phyloP scores from a whole-genome alignment of 2,329 filamentous ascomycete genomes.

The Huntiella savannae region DNA sequence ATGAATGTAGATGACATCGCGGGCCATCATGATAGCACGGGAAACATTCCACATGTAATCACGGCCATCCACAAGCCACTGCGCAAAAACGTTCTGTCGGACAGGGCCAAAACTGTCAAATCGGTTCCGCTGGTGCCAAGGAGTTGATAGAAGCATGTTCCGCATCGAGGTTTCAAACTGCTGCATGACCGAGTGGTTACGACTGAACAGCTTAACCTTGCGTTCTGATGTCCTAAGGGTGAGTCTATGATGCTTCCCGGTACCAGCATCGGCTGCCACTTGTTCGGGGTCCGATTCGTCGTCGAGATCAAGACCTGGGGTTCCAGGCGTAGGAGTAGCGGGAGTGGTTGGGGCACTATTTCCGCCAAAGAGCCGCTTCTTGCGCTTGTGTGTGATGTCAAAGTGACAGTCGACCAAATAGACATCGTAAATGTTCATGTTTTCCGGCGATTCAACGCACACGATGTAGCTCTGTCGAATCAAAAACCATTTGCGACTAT shows the following conservation, averaged over 20 bases:
- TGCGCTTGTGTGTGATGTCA: slow-evolving; percentile 55
- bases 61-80: slow-evolving; percentile 90
- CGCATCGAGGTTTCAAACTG: slow-evolving; percentile 90
- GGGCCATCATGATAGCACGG: slow-evolving; percentile 86
- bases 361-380: slow-evolving; percentile 29
- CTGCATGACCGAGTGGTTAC: slow-evolving; percentile 70
- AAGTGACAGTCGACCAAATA: slow-evolving; percentile 91
- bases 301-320: slow-evolving; percentile 2
- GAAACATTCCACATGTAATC: slow-evolving; percentile 99
- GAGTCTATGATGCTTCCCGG: slow-evolving; percentile 56
- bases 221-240: slow-evolving; percentile 83
- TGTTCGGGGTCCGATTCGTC: slow-evolving; percentile 10
- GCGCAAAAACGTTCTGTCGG: slow-evolving; percentile 67
- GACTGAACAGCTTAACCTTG: slow-evolving; percentile 75
- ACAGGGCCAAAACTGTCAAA: slow-evolving; percentile 92
- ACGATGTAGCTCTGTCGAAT: slow-evolving; percentile 96
- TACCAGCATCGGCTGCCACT: slow-evolving; percentile 13
- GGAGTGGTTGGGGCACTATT: slow-evolving; percentile 9
- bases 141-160: slow-evolving; percentile 65
- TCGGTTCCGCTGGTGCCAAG: slow-evolving; percentile 67
- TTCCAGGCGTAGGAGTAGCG: slow-evolving; percentile 1
- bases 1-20: slow-evolving; percentile 96
- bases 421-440: slow-evolving; percentile 97
- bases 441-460: slow-evolving; percentile 94
- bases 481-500: slow-evolving; percentile 91